Evolutionary conservation across 805 yeast genomes (phyloP).

Genomic region (Zygoascus ofunaensis): DNA sequence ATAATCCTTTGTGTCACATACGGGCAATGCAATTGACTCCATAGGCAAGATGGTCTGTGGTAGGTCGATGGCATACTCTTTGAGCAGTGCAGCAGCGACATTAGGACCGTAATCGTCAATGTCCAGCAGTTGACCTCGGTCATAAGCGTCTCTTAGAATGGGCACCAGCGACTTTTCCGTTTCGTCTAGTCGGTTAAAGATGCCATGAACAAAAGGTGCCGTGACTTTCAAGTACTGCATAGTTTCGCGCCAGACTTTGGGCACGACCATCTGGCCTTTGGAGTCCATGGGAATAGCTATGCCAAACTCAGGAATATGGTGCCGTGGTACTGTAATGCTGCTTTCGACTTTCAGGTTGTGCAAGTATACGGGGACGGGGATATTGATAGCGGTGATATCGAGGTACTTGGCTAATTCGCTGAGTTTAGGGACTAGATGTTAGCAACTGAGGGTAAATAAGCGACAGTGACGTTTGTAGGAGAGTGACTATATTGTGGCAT

Average conservation of each 20-base stretch:
- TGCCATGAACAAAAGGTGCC: constrained; percentile 9
- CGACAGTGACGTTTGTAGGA: too few species aligned
- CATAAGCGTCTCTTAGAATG: constrained; percentile 27
- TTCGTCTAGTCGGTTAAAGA: constrained; percentile 15
- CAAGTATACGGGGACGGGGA: constrained; percentile 65
- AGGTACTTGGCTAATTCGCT: constrained; percentile 49
- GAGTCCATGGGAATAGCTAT: constrained; percentile 15
- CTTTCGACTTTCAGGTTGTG: constrained; percentile 50
- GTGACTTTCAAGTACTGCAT: constrained; percentile 13
- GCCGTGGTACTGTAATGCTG: constrained; percentile 42
- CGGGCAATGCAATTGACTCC: constrained; percentile 42
- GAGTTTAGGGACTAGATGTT: constrained; percentile 32
- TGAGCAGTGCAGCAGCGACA: constrained; percentile 38
- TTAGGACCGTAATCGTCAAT: constrained; percentile 49
- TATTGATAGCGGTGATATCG: constrained; percentile 68
- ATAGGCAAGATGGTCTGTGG: constrained; percentile 48
- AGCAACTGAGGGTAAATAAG: too few species aligned
- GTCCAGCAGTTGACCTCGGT: constrained; percentile 44
- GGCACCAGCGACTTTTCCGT: constrained; percentile 16
- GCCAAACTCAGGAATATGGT: constrained; percentile 27
- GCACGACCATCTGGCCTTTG: constrained; percentile 13
- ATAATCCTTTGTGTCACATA: constrained; percentile 40
- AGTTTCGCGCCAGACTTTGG: constrained; percentile 29
- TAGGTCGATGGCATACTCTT: constrained; percentile 41
- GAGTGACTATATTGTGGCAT: too few species aligned